Evolutionary conservation across 805 yeast species (phyloP).

Genomic region (Suhomyces prunicola): DNA sequence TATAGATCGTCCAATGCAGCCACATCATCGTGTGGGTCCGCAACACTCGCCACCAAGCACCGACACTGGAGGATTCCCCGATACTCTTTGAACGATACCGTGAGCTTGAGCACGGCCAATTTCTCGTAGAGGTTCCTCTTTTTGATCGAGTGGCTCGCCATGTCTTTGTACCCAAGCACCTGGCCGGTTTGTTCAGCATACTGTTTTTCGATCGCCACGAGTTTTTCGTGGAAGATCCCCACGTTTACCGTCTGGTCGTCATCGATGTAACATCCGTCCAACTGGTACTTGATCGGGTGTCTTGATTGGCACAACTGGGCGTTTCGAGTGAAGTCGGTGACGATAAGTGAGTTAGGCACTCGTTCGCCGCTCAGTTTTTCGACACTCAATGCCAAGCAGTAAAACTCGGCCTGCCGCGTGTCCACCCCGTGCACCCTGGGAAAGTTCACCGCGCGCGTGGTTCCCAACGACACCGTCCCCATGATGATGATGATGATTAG

Average conservation of each 20-base stretch:
- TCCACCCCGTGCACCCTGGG: background rate
- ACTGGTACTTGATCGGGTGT: background rate
- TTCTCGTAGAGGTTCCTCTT: background rate
- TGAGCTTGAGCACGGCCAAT: constrained; percentile 5
- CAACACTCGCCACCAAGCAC: background rate
- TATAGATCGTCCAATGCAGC: background rate
- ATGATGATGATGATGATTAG: background rate
- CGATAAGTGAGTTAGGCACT: background rate
- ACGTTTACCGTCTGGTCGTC: constrained; percentile 1
- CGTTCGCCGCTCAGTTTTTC: background rate
- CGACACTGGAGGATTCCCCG: constrained; percentile 12
- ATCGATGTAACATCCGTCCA: background rate
- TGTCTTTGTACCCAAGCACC: background rate
- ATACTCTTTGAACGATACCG: constrained; percentile 10
- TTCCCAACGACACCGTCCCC: background rate
- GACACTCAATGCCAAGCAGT: background rate
- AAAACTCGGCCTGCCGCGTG: background rate
- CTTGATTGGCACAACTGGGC: background rate
- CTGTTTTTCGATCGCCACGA: background rate
- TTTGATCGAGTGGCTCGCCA: background rate
- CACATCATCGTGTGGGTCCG: background rate
- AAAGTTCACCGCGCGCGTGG: background rate
- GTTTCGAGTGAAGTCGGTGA: background rate
- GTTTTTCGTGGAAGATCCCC: background rate
- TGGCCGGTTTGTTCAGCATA: background rate